Evolutionary conservation across 2,329 filamentous ascomycete genomes (phyloP), one percentile per base, ranked within the genome.

Genomic region (Xylaria sp.): DNA sequence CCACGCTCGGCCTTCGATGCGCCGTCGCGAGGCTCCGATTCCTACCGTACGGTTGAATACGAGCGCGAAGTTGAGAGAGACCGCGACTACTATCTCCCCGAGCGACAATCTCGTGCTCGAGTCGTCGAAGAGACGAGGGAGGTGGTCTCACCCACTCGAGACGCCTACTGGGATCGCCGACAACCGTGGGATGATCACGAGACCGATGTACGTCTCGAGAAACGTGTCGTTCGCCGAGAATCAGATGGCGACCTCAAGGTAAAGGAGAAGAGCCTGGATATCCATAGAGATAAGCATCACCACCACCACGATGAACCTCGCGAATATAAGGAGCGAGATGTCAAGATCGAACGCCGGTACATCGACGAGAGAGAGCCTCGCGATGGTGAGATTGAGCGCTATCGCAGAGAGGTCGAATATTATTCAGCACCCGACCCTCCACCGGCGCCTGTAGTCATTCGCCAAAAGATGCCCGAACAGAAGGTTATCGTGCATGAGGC

Each of bases 391-490:
- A 75, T 89, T 51, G 88, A 90, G 76, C 84, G 84, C 76, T 89
- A 88, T 75, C 86, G 86, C 74, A 86, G 86, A 77, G 88, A 91
- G 76, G 88, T 87, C 2, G 89, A 91, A 73, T 90, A 89, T 77
- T 91, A 87, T 74, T 81, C 85, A 54, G 84, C 85, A 2, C 81
- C 83, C 32, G 82, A 86, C 25, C 85, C 86, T 13, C 79, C 83
- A 10, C 83, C 77, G 3, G 77, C 83, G 1, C 87, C 87, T 5
- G 84, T 90, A 69, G 82, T 89, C 64, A 88, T 90, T 71, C 86
- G 87, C 61, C 85, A 87, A 74, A 83, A 84, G 60, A 82, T 84
- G 0, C 82, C 84, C 2, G 87, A 89, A 75, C 88, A 90, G 75
- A 86, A 86, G 75, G 89, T 90, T 73, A 87, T 90, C 71, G 84